Percentiles rank a stretch among this genome's conserved stretches.
These are phyloP conservation scores for Margaritispora aquatica DNA, from an alignment of 495 filamentous ascomycete genomes.

Conservation along the genomic window DNA sequence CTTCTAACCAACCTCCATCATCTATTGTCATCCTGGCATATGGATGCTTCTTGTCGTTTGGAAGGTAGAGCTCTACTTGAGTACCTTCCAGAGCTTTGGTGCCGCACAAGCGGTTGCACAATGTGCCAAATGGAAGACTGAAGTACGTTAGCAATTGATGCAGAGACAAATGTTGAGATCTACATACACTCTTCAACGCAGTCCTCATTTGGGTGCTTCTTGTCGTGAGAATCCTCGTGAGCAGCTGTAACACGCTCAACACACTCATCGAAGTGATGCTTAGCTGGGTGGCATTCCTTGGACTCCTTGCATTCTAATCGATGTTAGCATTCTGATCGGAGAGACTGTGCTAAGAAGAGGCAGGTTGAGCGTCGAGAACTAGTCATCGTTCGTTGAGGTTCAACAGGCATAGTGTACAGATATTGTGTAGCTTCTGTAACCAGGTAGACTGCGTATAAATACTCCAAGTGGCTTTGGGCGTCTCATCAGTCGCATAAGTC, in stretches of 20 bases:
- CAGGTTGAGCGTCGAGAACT: no score
- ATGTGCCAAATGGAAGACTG: conserved; percentile 97
- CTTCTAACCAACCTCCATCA: conserved; percentile 6
- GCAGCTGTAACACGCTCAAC: conserved; percentile 83
- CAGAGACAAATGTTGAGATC: background rate
- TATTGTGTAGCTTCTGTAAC: no score
- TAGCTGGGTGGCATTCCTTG: conserved; percentile 73
- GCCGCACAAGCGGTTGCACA: conserved; percentile 88
- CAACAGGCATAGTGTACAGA: background rate
- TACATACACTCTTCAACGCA: conserved; percentile 98
- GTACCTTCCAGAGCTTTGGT: conserved; percentile 84
- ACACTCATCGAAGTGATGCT: conserved; percentile 98
- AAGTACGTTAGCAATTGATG: conserved; percentile 6
- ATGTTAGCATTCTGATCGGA: conserved; percentile 16
- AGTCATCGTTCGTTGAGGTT: no score
- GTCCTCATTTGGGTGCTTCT: conserved; percentile 66
- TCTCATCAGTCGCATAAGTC: no score
- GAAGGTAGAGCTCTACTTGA: conserved; percentile 60
- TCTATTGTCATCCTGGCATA: conserved; percentile 5
- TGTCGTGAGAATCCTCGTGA: conserved; percentile 47
- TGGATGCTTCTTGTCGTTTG: background rate
- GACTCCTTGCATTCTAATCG: conserved; percentile 77
- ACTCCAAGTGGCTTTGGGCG: no score
- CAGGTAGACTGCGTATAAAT: no score
- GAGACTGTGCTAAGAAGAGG: background rate